Conservation (phyloP, 1,139 yeast genomes). For the Lodderomyces pseudojiufengensis region DNA sequence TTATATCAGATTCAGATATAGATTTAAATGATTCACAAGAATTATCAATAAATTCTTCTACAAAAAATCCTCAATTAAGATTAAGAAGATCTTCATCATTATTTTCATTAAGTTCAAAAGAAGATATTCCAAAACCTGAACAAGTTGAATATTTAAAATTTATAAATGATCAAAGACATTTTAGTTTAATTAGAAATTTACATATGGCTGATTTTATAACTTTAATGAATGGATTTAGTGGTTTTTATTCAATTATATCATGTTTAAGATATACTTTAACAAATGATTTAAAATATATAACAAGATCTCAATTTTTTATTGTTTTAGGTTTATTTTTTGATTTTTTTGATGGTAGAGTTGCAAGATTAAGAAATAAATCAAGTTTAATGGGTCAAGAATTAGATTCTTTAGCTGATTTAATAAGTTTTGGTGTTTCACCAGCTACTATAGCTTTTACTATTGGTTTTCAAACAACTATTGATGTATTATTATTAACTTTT, state of each 20-base stretch:
- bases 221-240: conserved; percentile 82
- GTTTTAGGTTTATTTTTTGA: conserved; percentile 89
- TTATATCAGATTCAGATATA: conserved; percentile 32
- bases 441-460: conserved; percentile 89
- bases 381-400: conserved; percentile 96
- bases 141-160: conserved; percentile 74
- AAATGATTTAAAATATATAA: conserved; percentile 64
- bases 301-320: conserved; percentile 86
- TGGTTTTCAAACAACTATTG: conserved; percentile 83
- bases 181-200: conserved; percentile 69
- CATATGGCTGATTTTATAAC: conserved; percentile 97
- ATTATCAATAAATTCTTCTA: neutral
- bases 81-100: conserved; percentile 44
- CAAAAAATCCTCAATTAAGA: conserved; percentile 21
- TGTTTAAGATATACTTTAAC: conserved; percentile 79
- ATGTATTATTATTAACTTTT: conserved; percentile 69
- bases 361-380: conserved; percentile 87
- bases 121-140: conserved; percentile 56
- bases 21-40: conserved; percentile 16
- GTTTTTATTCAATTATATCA: conserved; percentile 84
- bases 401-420: conserved; percentile 91
- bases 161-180: conserved; percentile 75
- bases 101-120: conserved; percentile 40
- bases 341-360: conserved; percentile 95
- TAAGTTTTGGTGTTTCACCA: conserved; percentile 91